These are phyloP conservation scores for Colletotrichum navitas DNA, from an alignment of 2,329 filamentous ascomycete genomes.

Conservation along the genomic window DNA sequence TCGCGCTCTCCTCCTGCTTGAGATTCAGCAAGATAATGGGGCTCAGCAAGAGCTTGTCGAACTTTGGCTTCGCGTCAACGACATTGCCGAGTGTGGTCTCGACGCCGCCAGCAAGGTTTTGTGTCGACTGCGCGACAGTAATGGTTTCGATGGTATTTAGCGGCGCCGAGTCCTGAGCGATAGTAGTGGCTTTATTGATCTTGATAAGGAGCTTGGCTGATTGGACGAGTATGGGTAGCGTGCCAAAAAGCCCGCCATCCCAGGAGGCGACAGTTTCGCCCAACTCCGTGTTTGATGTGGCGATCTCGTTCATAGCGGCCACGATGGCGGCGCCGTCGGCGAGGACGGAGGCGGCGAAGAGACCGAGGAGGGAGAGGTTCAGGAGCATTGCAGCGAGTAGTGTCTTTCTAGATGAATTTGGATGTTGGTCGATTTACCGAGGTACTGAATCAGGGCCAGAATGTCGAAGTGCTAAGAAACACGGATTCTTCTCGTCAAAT, in stretches of 20 bases:
- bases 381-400: slow-evolving; percentile 20
- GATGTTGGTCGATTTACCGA: background rate
- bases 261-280: slow-evolving; percentile 52
- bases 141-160: slow-evolving; percentile 56
- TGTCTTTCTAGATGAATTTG: background rate
- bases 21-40: slow-evolving; percentile 59
- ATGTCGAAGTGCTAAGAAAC: background rate
- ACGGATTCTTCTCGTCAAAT: background rate
- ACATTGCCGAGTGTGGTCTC: slow-evolving; percentile 55
- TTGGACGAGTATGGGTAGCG: slow-evolving; percentile 56
- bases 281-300: slow-evolving; percentile 50
- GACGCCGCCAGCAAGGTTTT: slow-evolving; percentile 53
- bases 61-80: slow-evolving; percentile 57
- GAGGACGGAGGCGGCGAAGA: slow-evolving; percentile 44
- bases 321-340: slow-evolving; percentile 53
- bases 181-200: slow-evolving; percentile 55
- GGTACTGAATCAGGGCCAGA: background rate
- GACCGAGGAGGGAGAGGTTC: slow-evolving; percentile 35
- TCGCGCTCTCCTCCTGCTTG: slow-evolving; percentile 55
- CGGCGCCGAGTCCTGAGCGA: slow-evolving; percentile 53
- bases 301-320: slow-evolving; percentile 52
- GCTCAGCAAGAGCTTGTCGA: slow-evolving; percentile 57
- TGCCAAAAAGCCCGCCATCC: slow-evolving; percentile 54
- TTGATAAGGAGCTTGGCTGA: slow-evolving; percentile 54
- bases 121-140: slow-evolving; percentile 54